Evolutionary conservation across 2,329 filamentous ascomycete genomes (phyloP), one percentile per base, ranked within the genome.

Genomic region (Arachnomyces sp.): DNA sequence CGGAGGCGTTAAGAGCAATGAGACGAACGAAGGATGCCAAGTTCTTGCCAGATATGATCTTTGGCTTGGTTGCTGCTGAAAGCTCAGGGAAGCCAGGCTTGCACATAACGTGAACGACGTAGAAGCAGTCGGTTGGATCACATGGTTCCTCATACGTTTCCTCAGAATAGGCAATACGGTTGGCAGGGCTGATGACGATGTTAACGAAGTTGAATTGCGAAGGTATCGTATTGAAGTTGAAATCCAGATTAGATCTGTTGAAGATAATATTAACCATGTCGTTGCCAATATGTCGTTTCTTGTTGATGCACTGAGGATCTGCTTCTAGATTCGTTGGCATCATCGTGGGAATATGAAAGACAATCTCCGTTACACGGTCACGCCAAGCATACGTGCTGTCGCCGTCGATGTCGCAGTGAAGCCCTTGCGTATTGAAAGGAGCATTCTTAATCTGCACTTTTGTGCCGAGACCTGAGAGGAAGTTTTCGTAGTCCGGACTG

Each of bases 261-360:
- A 93, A 98, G 43, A 98, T 82, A 51, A 98, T 94, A 58, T 94
- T 96, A 57, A 98, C 92, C 60, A 86, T 94, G 61, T 96, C 92
- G 57, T 98, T 98, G 43, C 92, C 92, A 45, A 96, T 92, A 56
- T 96, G 93, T 2, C 81, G 76, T 64, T 98, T 98, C 69, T 98
- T 98, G 59, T 79, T 74, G 46, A 82, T 80, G 55, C 82, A 87
- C 46, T 78, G 74, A 7, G 82, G 77, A 52, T 94, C 88, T 20
- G 77, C 73, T 39, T 87, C 79, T 11, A 82, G 68, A 56, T 93
- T 77, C 7, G 87, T 94, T 1, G 92, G 92, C 92, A 98, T 98
- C 73, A 96, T 88, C 3, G 90, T 98, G 4, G 85, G 87, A 40
- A 96, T 82, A 58, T 96, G 92, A 63, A 93, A 98, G 20, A 96